A percentile compares a stretch with the other conserved stretches of the same genome.
phyloP scores from a whole-genome alignment of 2,329 filamentous ascomycete species.

The Chrysoporthe deuterocubensis region DNA sequence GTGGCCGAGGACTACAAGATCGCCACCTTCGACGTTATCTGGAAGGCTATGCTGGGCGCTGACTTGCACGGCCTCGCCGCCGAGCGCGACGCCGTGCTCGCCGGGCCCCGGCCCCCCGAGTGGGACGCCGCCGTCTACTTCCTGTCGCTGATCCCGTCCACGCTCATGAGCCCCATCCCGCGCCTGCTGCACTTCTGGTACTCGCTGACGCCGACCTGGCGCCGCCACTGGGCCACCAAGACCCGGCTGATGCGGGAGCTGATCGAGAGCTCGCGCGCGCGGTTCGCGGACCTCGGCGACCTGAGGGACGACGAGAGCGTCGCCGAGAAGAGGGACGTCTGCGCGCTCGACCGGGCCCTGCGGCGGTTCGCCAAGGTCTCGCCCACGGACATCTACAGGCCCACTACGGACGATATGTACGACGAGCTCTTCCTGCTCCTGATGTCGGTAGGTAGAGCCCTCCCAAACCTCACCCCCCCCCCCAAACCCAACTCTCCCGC shows the following conservation, averaged over 20 bases:
- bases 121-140: conserved; percentile 21
- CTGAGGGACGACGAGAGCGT: conserved; percentile 2
- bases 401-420: conserved; percentile 24
- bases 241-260: conserved; percentile 13
- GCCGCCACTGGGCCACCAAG: conserved; percentile 22
- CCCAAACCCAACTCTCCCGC: neutral
- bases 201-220: conserved; percentile 24
- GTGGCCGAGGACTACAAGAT: conserved; percentile 24
- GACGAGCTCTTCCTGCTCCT: conserved; percentile 23
- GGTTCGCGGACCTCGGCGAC: conserved; percentile 20
- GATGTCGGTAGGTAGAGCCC: conserved; percentile 13
- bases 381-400: conserved; percentile 16
- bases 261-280: conserved; percentile 10
- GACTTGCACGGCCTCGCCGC: conserved; percentile 27
- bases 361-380: conserved; percentile 21
- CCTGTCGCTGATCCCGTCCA: conserved; percentile 17
- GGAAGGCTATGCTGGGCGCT: conserved; percentile 23
- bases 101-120: conserved; percentile 33
- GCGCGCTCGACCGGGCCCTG: conserved; percentile 21
- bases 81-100: conserved; percentile 34
- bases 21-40: conserved; percentile 26
- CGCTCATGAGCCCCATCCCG: conserved; percentile 19
- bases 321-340: conserved; percentile 16
- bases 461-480: no score
- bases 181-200: conserved; percentile 17